These are phyloP conservation scores for Pyronema omphalodes DNA, from an alignment of 495 filamentous ascomycete species.

Conservation along the genomic window DNA sequence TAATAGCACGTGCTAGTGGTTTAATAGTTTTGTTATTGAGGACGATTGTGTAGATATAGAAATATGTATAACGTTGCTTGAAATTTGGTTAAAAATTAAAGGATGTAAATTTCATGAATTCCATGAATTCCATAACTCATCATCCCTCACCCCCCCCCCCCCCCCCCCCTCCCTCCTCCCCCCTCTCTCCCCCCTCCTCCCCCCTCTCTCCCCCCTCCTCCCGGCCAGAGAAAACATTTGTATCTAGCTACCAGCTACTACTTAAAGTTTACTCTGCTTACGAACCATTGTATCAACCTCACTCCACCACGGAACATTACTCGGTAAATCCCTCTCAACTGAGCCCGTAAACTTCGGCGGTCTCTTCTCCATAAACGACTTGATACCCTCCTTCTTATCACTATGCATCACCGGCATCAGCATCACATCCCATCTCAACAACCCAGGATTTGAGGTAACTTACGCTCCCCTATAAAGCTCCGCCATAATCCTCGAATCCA, in stretches of 20 bases:
- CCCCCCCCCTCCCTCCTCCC: background rate
- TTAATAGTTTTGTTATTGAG: no score
- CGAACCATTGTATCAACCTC: background rate
- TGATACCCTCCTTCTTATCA: conserved; percentile 28
- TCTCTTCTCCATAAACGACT: conserved; percentile 24
- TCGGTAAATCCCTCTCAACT: background rate
- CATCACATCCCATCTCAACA: background rate
- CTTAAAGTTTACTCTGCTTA: background rate
- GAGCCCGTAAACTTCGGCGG: background rate
- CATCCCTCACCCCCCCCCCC: background rate
- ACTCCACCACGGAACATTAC: background rate
- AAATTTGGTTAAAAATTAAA: no score
- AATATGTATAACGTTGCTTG: no score
- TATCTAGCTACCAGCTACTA: no score
- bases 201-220: no score
- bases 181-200: no score
- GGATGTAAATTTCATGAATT: background rate
- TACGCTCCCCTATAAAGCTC: conserved; percentile 29
- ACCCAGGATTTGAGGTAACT: background rate
- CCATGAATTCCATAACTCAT: background rate
- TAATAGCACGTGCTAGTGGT: no score
- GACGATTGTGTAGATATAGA: no score
- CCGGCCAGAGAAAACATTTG: background rate
- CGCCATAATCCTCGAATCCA: conserved; percentile 34
- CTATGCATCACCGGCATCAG: background rate